Evolutionary conservation across 305 asterid species (phyloP).

Genomic region (Fraxinus velutina): DNA sequence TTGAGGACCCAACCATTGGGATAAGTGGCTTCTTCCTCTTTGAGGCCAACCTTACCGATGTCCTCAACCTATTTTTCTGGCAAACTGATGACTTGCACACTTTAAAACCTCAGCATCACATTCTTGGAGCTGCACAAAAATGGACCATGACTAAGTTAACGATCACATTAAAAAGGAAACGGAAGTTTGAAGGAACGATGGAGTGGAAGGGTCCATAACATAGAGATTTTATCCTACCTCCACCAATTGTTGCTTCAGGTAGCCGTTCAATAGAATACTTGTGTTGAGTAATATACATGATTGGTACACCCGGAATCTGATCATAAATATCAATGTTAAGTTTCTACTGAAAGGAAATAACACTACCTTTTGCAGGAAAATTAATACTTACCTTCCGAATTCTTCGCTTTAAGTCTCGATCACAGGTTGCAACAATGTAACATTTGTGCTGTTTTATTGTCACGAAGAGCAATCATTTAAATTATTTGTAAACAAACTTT

Average conservation of each 20-base stretch:
- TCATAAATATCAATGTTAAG: conserved; percentile 1
- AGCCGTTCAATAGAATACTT: conserved; percentile 79
- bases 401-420: conserved; percentile 95
- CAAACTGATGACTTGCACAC: not conserved
- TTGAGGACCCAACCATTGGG: not conserved
- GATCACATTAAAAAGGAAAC: not conserved
- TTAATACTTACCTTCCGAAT: conserved; percentile 73
- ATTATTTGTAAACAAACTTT: not conserved
- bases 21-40: not conserved
- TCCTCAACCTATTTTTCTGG: not conserved
- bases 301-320: conserved; percentile 96
- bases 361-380: not conserved
- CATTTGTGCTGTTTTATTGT: conserved; percentile 75
- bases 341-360: not conserved
- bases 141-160: not conserved
- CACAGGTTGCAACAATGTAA: conserved; percentile 97
- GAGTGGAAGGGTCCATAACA: not conserved
- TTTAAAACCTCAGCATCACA: conserved; percentile 25
- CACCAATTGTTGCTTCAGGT: conserved; percentile 96
- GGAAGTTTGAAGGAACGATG: not conserved
- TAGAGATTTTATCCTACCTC: conserved; percentile 50
- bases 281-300: conserved; percentile 84
- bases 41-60: not conserved
- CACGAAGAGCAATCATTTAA: conserved; percentile 7
- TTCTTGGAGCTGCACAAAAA: conserved; percentile 74